Percentiles rank a stretch among this genome's conserved stretches.
phyloP scores from a whole-genome alignment of 352 stramenopile genomes.

The Pythium biforme region DNA sequence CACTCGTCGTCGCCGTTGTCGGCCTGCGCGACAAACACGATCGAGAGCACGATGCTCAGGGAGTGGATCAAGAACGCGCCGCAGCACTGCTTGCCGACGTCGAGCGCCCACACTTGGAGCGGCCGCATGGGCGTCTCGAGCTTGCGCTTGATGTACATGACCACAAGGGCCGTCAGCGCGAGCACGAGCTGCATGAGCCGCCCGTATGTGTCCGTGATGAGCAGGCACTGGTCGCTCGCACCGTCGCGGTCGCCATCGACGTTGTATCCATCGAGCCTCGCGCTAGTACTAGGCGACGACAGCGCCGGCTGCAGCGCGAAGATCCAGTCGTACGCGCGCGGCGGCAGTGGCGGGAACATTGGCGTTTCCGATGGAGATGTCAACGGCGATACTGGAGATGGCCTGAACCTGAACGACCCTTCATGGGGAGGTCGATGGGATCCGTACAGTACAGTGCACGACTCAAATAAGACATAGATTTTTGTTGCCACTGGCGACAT shows the following conservation, averaged over 20 bases:
- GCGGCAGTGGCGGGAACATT: conserved; percentile 1
- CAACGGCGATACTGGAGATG: too few species aligned
- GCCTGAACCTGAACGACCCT: neutral
- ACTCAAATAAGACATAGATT: conserved; percentile 1
- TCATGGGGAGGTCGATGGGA: conserved; percentile 8
- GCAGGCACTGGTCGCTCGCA: conserved; percentile 43
- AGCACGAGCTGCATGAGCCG: conserved; percentile 60
- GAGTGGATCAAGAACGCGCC: conserved; percentile 60
- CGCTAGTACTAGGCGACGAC: too few species aligned
- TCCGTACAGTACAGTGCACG: neutral
- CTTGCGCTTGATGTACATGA: conserved; percentile 80
- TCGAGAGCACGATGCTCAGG: conserved; percentile 59
- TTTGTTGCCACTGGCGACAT: too few species aligned
- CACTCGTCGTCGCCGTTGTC: conserved; percentile 57
- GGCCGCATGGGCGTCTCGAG: conserved; percentile 68
- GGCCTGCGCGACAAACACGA: conserved; percentile 48
- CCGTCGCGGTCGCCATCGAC: conserved; percentile 3
- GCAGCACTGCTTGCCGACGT: conserved; percentile 70
- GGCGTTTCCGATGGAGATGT: neutral
- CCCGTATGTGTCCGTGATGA: conserved; percentile 71
- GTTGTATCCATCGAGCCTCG: too few species aligned
- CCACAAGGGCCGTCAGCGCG: conserved; percentile 44
- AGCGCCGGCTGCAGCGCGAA: conserved; percentile 10
- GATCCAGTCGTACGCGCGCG: conserved; percentile 21
- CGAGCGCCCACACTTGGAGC: conserved; percentile 66